phyloP scores from a whole-genome alignment of 140 eudicot species.

The Stevia rebaudiana region DNA sequence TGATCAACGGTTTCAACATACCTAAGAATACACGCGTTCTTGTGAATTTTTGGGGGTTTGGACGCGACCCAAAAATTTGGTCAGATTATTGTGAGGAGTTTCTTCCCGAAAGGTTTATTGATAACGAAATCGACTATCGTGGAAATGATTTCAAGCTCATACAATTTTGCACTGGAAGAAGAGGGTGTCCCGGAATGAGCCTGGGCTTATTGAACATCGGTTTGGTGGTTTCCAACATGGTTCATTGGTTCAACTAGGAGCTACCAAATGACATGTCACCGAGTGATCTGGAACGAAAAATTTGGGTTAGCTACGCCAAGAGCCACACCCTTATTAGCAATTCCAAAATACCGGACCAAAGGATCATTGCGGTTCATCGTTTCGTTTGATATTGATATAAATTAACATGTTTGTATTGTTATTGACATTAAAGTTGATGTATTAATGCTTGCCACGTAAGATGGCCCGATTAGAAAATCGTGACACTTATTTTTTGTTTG shows the following conservation, averaged over 20 bases:
- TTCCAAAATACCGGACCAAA: neutral
- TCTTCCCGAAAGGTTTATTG: conserved; percentile 22
- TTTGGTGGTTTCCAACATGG: conserved; percentile 19
- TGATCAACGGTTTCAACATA: conserved; percentile 14
- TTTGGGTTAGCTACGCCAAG: conserved; percentile 13
- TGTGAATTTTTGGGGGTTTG: conserved; percentile 19
- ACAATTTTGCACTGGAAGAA: conserved; percentile 14
- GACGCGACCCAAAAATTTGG: conserved; percentile 22
- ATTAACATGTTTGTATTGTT: no score
- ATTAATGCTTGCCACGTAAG: no score
- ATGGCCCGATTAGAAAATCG: no score
- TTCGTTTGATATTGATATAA: no score
- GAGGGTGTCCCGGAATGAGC: conserved; percentile 26
- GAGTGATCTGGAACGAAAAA: conserved; percentile 10
- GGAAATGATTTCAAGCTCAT: conserved; percentile 18
- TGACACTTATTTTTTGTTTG: no score
- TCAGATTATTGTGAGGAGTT: conserved; percentile 21
- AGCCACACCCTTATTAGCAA: conserved; percentile 17
- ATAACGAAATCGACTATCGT: conserved; percentile 1
- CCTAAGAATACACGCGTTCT: conserved; percentile 11
- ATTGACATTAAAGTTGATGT: no score
- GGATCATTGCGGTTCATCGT: neutral
- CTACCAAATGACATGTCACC: conserved; percentile 18
- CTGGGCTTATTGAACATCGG: conserved; percentile 12
- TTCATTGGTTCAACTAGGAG: conserved; percentile 9